Evolutionary conservation across 257 asterid species (phyloP).

Genomic region (Solanum commersonii): DNA sequence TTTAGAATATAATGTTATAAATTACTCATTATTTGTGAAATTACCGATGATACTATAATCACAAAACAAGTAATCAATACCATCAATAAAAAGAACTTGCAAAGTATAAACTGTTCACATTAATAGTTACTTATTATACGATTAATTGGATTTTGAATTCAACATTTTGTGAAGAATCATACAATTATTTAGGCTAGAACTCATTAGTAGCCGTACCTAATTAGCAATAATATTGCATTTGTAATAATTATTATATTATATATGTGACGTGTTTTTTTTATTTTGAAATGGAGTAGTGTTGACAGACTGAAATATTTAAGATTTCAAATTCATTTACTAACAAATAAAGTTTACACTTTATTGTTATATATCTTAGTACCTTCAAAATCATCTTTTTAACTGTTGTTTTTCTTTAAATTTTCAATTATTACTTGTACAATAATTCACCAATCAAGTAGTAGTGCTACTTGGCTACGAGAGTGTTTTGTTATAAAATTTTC

Average conservation of each 20-base stretch:
- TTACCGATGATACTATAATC: background rate
- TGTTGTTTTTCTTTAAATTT: too few relatives aligned
- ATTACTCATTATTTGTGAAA: background rate
- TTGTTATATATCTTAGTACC: background rate
- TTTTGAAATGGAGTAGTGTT: background rate
- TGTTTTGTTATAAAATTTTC: background rate
- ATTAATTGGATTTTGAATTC: background rate
- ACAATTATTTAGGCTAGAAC: background rate
- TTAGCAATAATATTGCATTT: background rate
- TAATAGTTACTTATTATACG: background rate
- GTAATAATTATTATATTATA: background rate
- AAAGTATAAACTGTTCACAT: background rate
- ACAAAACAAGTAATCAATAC: background rate
- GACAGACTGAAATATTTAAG: background rate
- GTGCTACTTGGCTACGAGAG: background rate
- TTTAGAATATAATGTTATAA: background rate
- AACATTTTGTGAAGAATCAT: background rate
- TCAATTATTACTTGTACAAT: too few relatives aligned
- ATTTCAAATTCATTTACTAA: background rate
- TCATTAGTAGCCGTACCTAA: background rate
- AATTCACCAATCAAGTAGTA: background rate
- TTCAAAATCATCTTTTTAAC: background rate
- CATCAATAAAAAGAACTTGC: background rate
- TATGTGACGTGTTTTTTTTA: background rate
- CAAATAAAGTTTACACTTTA: background rate